Evolutionary conservation across 352 stramenopile genomes (phyloP).

Genomic region (Aphanomyces stellatus): DNA sequence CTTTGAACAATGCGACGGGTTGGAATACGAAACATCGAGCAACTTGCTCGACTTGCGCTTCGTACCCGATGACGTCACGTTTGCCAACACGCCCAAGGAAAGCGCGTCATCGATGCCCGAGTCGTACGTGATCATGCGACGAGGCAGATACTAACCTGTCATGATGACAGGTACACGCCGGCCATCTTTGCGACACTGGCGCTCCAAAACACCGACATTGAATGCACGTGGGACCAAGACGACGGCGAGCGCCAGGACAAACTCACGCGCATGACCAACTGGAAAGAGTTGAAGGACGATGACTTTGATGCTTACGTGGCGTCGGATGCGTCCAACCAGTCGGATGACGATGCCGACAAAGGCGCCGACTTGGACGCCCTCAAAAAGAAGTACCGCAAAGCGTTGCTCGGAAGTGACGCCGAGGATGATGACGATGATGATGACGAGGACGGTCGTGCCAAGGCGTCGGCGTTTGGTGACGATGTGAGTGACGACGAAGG

Average conservation of each 20-base stretch:
- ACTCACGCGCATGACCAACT: constrained; percentile 58
- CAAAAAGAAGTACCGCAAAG: constrained; percentile 71
- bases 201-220: constrained; percentile 88
- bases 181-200: constrained; percentile 91
- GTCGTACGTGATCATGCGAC: no score
- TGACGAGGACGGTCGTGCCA: constrained; percentile 25
- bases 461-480: constrained; percentile 11
- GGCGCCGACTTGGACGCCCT: constrained; percentile 55
- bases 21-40: constrained; percentile 96
- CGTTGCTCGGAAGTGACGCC: constrained; percentile 61
- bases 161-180: no score
- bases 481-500: constrained; percentile 25
- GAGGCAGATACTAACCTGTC: no score
- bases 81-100: constrained; percentile 84
- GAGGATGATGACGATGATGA: constrained; percentile 46
- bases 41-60: constrained; percentile 93
- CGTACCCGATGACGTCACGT: constrained; percentile 87
- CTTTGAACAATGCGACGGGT: constrained; percentile 94
- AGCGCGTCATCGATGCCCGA: constrained; percentile 76
- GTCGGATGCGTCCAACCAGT: constrained; percentile 57
- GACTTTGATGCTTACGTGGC: constrained; percentile 93
- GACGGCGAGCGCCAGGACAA: constrained; percentile 86
- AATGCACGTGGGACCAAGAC: constrained; percentile 94
- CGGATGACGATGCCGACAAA: constrained; percentile 41
- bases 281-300: constrained; percentile 84